Evolutionary conservation across 257 asterid genomes (phyloP), one percentile per base, ranked within the genome.

Genomic region (Gentiana macrophylla): DNA sequence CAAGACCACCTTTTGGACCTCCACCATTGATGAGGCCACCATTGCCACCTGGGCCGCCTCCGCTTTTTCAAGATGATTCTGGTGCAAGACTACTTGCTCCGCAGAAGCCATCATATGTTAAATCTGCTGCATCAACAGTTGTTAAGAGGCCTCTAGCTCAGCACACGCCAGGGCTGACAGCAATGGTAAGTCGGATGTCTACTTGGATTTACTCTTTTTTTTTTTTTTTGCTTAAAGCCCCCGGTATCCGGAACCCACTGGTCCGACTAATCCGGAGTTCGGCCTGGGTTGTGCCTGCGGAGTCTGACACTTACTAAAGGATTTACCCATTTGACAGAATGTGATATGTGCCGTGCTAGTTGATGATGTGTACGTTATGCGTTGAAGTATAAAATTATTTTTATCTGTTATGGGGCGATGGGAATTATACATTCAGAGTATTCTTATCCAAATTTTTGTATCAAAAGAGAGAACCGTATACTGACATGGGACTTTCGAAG

Each of bases 121-220:
- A 88, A 65, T 89, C 97, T 61, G 99, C 99, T 64, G 95, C 97
- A 54, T 81, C 99, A 13, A 92, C 99, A 56, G 99, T 92, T 66
- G 84, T 92, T 57, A 92, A 92, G 84, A 92, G 95, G 79, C 99
- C 97, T 71, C 81, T 92, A 64, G 99, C 99, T 54, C 99, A 92
- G 73, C 99, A 92, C 73, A 92, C 97, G 33, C 99, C 99, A 46
- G 99, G 88, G 74, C 85, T 92, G 62, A 92, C 99, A 47, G 86
- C 97, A 41, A 92, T 92, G 99, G 99, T 92, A 67, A 80, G 86
- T 74, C 46, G 57, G 34, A 60, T 67, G 35, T 32, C n/a, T 55
- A 37, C 37, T 56, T 69, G 43, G 52, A 35, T 43, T 63, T 41
- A 24, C 24, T 24, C 24, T 24, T 24, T 24, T 24, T 24, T 24